Evolutionary conservation across 164 flowering plant species (phyloP), one percentile per base, ranked within the genome.

Genomic region (Hamamelis virginiana): DNA sequence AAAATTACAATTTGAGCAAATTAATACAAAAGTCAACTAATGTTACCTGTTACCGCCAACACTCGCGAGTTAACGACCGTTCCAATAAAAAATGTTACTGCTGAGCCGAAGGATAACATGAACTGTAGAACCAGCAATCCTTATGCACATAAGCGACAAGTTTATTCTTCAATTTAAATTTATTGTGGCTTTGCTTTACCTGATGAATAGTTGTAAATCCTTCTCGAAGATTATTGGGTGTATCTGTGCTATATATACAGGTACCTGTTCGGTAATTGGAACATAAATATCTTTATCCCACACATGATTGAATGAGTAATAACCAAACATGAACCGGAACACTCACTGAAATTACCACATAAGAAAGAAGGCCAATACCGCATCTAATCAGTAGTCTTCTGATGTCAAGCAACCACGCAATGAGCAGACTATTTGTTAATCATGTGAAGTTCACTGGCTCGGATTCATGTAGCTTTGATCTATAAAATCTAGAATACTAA

Each of bases 321-420:
- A n/a, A n/a, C 21, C 48, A 23, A 63, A 59, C 23, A 41, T 47
- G 9, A 41, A 47, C 41, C n/a, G n/a, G 8, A 50, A 43, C 27
- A 0, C 11, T 65, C 21, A 10, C 19, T 13, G n/a, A 14, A 58
- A 43, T 79, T 85, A 89, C 95, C 89, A 78, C 88, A 69, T 81
- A 90, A 64, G 89, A 82, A 48, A 79, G 73, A 45, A 89, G 53
- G 13, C 89, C 89, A 70, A 83, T 73, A 44, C 89, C 92, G 68
- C 66, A 75, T 72, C 92, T 91, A 58, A 85, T 64, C 1, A 76
- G 71, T 47, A 82, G 57, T 69, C 94, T 82, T 71, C 89, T 92
- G 57, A 84, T 59, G 74, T 86, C 84, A 10, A 88, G 85, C 71
- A 60, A 66, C 90, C 80, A 85, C 14, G 1, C 51, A 48, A 48